Evolutionary conservation across 2,329 filamentous ascomycete genomes (phyloP).

Genomic region (Colletotrichum incanum): DNA sequence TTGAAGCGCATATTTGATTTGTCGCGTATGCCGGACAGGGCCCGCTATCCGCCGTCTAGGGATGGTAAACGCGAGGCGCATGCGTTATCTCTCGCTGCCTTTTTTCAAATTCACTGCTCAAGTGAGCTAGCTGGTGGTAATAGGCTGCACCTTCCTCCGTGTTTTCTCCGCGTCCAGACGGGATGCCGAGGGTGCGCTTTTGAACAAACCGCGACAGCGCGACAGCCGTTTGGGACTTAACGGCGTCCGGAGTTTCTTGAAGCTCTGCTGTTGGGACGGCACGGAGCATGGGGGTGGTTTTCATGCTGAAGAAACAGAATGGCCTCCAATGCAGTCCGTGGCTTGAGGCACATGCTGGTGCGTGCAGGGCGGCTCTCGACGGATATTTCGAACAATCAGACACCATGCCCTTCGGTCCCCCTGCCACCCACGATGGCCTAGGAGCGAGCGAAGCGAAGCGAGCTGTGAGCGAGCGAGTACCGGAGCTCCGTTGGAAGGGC

Average conservation of each 20-base stretch:
- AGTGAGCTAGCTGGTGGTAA: conserved; percentile 8
- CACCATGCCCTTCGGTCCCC: neutral
- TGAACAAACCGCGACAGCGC: conserved; percentile 8
- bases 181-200: conserved; percentile 26
- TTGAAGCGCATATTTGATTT: conserved; percentile 40
- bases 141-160: conserved; percentile 16
- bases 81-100: conserved; percentile 33
- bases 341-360: conserved; percentile 33
- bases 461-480: conserved; percentile 28
- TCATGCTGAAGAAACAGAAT: conserved; percentile 35
- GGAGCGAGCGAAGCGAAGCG: conserved; percentile 26
- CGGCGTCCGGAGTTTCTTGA: conserved; percentile 21
- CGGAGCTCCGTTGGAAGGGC: conserved; percentile 39
- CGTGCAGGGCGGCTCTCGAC: conserved; percentile 32
- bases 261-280: conserved; percentile 32
- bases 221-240: conserved; percentile 5
- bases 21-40: conserved; percentile 28
- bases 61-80: conserved; percentile 36
- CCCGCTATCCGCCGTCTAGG: conserved; percentile 26
- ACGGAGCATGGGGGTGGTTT: conserved; percentile 32
- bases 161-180: conserved; percentile 17
- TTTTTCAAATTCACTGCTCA: neutral
- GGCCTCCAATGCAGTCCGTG: conserved; percentile 31
- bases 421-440: conserved; percentile 4
- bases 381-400: conserved; percentile 5